Evolutionary conservation across 768 basidiomycete genomes (phyloP).

Genomic region (Ephemerocybe angulata): DNA sequence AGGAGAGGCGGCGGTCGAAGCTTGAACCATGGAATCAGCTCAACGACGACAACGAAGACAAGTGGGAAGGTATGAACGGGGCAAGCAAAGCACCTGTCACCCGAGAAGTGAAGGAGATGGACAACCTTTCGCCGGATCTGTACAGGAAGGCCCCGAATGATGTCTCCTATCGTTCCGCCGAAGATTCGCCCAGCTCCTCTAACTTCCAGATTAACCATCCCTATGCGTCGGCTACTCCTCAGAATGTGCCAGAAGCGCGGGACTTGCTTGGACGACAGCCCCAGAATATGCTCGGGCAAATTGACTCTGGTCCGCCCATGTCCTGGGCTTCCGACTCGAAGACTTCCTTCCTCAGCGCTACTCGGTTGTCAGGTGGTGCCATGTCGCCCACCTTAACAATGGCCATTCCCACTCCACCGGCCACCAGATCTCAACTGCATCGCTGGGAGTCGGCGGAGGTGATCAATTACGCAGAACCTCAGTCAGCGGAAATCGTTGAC

Average conservation of each 20-base stretch:
- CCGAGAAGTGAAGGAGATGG: constrained; percentile 41
- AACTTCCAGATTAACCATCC: constrained; percentile 41
- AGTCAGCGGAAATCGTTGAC: constrained; percentile 26
- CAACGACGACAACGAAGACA: constrained; percentile 43
- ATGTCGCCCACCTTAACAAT: constrained; percentile 48
- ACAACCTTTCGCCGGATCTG: constrained; percentile 37
- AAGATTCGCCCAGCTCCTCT: constrained; percentile 43
- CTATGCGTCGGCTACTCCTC: constrained; percentile 57
- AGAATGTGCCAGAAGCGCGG: constrained; percentile 33
- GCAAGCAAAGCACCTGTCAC: not conserved
- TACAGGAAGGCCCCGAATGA: constrained; percentile 62
- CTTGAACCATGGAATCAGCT: constrained; percentile 58
- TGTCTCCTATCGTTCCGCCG: constrained; percentile 29
- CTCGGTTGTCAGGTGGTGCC: constrained; percentile 34
- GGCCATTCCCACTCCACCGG: constrained; percentile 61
- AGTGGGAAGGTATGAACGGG: constrained; percentile 44
- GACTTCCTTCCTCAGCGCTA: constrained; percentile 49
- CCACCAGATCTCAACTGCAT: constrained; percentile 48
- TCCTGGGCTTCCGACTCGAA: constrained; percentile 57
- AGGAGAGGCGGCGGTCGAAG: constrained; percentile 43
- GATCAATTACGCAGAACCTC: constrained; percentile 38
- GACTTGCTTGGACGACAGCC: constrained; percentile 39
- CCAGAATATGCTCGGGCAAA: constrained; percentile 1
- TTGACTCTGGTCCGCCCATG: constrained; percentile 37
- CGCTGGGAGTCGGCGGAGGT: constrained; percentile 72